Conservation (phyloP, 2,329 filamentous ascomycete genomes). For the Penicillium sp. region DNA sequence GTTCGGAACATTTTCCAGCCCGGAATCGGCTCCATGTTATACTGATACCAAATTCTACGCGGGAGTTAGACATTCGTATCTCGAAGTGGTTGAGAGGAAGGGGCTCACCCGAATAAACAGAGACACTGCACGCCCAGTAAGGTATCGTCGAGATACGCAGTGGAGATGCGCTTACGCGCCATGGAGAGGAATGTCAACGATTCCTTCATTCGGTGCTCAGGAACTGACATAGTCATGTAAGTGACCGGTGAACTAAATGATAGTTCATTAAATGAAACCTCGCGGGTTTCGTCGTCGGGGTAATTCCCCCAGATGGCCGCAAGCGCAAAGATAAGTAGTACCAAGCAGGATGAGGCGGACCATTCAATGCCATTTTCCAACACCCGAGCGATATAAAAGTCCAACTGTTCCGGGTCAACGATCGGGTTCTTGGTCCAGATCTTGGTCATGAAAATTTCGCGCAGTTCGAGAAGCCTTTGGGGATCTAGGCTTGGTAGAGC, state of each 20-base stretch:
- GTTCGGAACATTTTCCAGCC: conserved; percentile 29
- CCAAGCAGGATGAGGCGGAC: conserved; percentile 23
- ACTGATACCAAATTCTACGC: conserved; percentile 27
- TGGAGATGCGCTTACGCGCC: conserved; percentile 25
- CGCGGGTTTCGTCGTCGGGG: conserved; percentile 22
- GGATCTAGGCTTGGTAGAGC: conserved; percentile 18
- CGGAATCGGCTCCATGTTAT: conserved; percentile 26
- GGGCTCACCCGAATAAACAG: conserved; percentile 24
- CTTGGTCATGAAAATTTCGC: conserved; percentile 25
- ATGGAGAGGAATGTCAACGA: conserved; percentile 23
- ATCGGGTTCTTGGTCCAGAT: conserved; percentile 28
- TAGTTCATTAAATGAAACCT: conserved; percentile 12
- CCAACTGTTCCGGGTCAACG: conserved; percentile 24
- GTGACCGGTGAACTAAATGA: conserved; percentile 14
- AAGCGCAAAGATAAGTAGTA: conserved; percentile 24
- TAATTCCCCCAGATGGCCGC: conserved; percentile 28
- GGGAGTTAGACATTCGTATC: neutral
- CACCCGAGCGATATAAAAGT: conserved; percentile 20
- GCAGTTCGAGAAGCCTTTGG: conserved; percentile 21
- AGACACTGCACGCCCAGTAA: conserved; percentile 25
- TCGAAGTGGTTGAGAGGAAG: neutral
- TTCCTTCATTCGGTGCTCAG: conserved; percentile 25
- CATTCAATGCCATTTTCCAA: conserved; percentile 26
- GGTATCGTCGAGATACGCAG: conserved; percentile 24
- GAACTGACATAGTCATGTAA: conserved; percentile 21